Base-by-base conservation (phyloP, 73 alveolate genomes). In the Stentor roeselii region DNA sequence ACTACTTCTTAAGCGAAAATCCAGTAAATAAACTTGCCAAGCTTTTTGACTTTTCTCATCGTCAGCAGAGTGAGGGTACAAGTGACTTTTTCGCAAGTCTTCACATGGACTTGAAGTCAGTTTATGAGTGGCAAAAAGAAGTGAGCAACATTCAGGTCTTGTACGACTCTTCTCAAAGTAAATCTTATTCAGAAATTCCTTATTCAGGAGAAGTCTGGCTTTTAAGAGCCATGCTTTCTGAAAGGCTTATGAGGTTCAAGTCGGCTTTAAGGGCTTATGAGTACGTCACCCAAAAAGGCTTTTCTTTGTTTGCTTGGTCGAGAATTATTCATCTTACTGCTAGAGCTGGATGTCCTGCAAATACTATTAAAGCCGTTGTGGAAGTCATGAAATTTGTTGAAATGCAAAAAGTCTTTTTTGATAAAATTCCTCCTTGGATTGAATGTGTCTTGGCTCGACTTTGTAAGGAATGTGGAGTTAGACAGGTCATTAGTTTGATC, bases 91-190 rank as follows among this genome's bases (percentile, higher is more conserved):
- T 89, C 15, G 3, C 31, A 41, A 40, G 76, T 4, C 90, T 89
- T 0, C 83, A 41, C 78, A 82, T 75, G 2, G 94, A 89, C 59
- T 90, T 89, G 3, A 89, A 89, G 41, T 59, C 88, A 2, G 87
- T 89, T n/a, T 85, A 85, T 3, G 92, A 89, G 32, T 89, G 94
- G 91, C 92, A 89, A 58, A 86, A 86, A 34, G 92, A 89, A 59
- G 91, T 82, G 59, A 86, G 76, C 42, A 76, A 82, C 27, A 59
- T 78, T 75, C 77, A 67, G 11, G 41, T 34, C 11, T 14, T 21
- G 80, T 40, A 67, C 11, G 80, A n/a, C 37, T 21, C 34, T 27
- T 27, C 27, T 40, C 32, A 37, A 74, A 76, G 83, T 36, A 14
- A 75, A 41, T 31, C 37, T 2, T 31, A 59, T 60, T 6, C 31